phyloP scores from a whole-genome alignment of 495 filamentous ascomycete genomes.

The Mytilinidion resinicola region DNA sequence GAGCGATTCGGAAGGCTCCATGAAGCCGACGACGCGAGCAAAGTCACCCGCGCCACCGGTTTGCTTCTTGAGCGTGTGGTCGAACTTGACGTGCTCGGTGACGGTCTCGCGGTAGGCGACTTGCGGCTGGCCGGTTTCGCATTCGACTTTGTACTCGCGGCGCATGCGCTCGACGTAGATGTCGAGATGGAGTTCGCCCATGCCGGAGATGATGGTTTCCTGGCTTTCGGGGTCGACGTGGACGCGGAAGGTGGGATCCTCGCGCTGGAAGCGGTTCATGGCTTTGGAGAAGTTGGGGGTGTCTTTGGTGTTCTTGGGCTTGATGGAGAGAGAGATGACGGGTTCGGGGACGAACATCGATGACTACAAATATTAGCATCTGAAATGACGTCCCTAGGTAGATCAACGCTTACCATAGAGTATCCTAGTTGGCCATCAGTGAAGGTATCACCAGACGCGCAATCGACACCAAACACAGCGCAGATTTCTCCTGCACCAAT shows the following conservation, averaged over 20 bases:
- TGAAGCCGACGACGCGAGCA: conserved; percentile 84
- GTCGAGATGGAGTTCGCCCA: conserved; percentile 95
- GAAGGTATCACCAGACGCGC: conserved; percentile 96
- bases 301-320: conserved; percentile 91
- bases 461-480: conserved; percentile 97
- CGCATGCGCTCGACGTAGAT: conserved; percentile 99
- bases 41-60: conserved; percentile 95
- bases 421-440: conserved; percentile 92
- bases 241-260: conserved; percentile 97
- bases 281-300: conserved; percentile 94
- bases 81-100: conserved; percentile 66
- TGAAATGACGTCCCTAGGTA: neutral
- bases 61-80: conserved; percentile 94
- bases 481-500: conserved; percentile 96
- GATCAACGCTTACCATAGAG: conserved; percentile 54
- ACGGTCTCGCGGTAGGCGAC: conserved; percentile 98
- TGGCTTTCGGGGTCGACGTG: conserved; percentile 83
- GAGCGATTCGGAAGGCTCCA: conserved; percentile 73
- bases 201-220: conserved; percentile 96
- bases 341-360: conserved; percentile 99
- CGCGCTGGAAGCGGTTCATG: conserved; percentile 97
- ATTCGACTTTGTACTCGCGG: conserved; percentile 94
- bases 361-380: conserved; percentile 39
- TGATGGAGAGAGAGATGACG: conserved; percentile 96
- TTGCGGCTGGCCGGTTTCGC: conserved; percentile 90